Base-by-base conservation (phyloP, 2,329 filamentous ascomycete species). In the Neonectria magnoliae region DNA sequence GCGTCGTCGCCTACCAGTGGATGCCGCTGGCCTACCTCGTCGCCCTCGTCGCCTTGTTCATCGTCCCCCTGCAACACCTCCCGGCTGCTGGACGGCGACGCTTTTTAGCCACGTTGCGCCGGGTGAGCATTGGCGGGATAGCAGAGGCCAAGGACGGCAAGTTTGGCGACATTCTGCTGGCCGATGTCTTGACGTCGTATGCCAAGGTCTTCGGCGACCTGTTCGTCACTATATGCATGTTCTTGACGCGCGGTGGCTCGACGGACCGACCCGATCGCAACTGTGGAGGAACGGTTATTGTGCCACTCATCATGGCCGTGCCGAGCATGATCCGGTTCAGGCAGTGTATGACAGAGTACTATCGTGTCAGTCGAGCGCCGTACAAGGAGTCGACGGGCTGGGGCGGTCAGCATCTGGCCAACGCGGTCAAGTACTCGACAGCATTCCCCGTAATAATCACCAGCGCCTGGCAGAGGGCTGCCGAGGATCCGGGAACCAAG, bases 111-210 rank as follows among this genome's bases (percentile, higher is more conserved):
- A 95, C 90, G 0, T 82, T 98, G 48, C 89, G 89, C 65, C 91
- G 96, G 61, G 89, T 98, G 65, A 88, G 88, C 71, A 82, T 98
- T 47, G 96, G 96, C 25, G 94, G 95, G 0, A 85, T 99, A 25
- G 95, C 96, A 14, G 91, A 95, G 79, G 84, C 92, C 1, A 88
- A 92, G 71, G 92, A 98, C 78, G 94, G 95, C 59, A 97, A 97
- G 76, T 98, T 98, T 74, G 95, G 93, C 60, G 96, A 99, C 76
- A 91, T 98, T 57, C 82, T 99, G 63, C 88, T 99, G 18, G 94
- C 96, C 36, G 96, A 99, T 85, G 95, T 94, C 60, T 81, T 98
- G 72, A 99, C 96, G 45, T 97, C 93, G 74, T 99, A 98, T 78
- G 91, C 95, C 66, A 97, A 97, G 79, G 92, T 98, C 31, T 84